phyloP scores from a whole-genome alignment of 176 grass and related monocot species.

The Miscanthus lutarioriparius region DNA sequence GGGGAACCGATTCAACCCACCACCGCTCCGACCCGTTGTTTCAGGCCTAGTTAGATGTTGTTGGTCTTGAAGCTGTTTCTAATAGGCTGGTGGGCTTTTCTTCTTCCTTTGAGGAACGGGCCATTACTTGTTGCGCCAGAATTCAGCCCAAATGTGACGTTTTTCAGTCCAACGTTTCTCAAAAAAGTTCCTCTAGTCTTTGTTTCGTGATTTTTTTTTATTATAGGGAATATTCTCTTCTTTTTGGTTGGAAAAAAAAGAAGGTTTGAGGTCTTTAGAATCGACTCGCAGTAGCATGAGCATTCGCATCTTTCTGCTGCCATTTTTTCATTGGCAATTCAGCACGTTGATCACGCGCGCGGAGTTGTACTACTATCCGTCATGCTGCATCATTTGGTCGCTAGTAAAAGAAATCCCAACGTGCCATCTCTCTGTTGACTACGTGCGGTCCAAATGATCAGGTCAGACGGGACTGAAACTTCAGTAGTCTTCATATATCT shows the following conservation, averaged over 20 bases:
- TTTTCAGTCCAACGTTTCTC: not conserved
- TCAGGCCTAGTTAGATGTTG: no score
- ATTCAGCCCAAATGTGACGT: not conserved
- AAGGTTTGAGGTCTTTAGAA: not conserved
- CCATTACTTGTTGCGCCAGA: not conserved
- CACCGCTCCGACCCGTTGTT: no score
- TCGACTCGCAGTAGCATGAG: slow-evolving; percentile 3
- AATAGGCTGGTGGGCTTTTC: not conserved
- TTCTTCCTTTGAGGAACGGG: not conserved
- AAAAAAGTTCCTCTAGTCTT: no score
- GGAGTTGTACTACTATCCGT: no score
- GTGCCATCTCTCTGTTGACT: not conserved
- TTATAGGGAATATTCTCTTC: no score
- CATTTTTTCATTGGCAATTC: not conserved
- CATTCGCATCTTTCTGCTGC: slow-evolving; percentile 14
- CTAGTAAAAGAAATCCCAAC: not conserved
- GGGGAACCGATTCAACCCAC: no score
- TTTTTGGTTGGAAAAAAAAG: no score
- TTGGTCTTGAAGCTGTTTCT: not conserved
- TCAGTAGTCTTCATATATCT: not conserved
- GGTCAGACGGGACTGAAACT: not conserved
- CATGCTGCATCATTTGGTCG: no score
- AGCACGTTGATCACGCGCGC: not conserved
- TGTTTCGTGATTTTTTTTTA: no score
- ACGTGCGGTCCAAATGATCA: not conserved